Evolutionary conservation across 2,329 filamentous ascomycete genomes (phyloP).

Genomic region (Xylariaceae sp.): DNA sequence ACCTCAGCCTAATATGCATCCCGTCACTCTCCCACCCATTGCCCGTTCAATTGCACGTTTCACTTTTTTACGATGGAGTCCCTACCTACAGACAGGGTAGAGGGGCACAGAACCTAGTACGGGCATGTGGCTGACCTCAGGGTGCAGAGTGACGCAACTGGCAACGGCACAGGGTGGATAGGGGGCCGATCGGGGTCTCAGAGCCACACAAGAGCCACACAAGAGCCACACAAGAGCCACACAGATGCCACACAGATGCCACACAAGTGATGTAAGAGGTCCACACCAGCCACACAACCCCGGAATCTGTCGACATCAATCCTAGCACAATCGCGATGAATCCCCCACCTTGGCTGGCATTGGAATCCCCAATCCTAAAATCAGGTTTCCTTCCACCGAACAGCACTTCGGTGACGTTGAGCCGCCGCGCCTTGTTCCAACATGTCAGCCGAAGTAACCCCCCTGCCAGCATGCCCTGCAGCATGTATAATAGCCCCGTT

Average conservation of each 20-base stretch:
- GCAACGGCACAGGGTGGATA: not conserved
- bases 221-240: not conserved
- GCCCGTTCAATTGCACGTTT: too few relatives aligned
- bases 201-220: not conserved
- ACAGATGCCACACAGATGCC: not conserved
- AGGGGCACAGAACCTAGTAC: too few relatives aligned
- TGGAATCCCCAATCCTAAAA: constrained; percentile 2
- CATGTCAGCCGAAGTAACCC: too few relatives aligned
- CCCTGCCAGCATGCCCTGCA: not conserved
- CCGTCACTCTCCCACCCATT: too few relatives aligned
- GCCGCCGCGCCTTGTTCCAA: not conserved
- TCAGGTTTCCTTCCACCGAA: constrained; percentile 8
- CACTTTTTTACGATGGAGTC: too few relatives aligned
- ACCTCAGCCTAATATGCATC: too few relatives aligned
- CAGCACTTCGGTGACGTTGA: not conserved
- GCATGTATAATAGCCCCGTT: not conserved
- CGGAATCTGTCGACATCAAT: constrained; percentile 9
- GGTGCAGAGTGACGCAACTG: not conserved
- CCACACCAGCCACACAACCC: constrained; percentile 1
- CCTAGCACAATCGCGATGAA: constrained; percentile 10
- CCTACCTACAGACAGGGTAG: too few relatives aligned
- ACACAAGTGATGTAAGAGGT: not conserved
- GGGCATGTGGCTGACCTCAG: not conserved
- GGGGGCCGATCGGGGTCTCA: not conserved
- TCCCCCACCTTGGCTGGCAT: not conserved